Conservation (phyloP, 1,139 yeast genomes). For the Debaryomyces subglobosus region DNA sequence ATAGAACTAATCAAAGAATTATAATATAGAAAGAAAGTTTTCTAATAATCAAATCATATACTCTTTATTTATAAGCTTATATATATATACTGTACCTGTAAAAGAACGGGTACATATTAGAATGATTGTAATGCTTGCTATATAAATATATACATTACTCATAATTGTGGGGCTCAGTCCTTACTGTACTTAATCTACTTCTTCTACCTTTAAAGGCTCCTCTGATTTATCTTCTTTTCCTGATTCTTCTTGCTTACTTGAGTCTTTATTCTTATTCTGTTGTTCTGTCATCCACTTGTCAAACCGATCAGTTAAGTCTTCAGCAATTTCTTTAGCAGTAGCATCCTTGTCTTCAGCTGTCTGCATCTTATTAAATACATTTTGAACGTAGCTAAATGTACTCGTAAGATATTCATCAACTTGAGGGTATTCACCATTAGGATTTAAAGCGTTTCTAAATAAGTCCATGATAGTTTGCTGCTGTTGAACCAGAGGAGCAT, state of each 20-base stretch:
- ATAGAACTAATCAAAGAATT: background rate
- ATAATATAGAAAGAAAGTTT: background rate
- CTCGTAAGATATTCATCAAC: constrained; percentile 33
- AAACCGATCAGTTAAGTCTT: constrained; percentile 35
- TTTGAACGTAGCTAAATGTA: constrained; percentile 33
- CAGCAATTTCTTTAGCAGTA: constrained; percentile 42
- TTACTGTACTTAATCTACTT: background rate
- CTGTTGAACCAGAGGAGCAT: constrained; percentile 20
- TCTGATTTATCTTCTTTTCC: constrained; percentile 6
- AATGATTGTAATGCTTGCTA: background rate
- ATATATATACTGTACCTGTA: too few relatives aligned
- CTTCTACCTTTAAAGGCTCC: background rate
- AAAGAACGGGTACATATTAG: background rate
- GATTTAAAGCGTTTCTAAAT: constrained; percentile 28
- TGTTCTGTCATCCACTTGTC: constrained; percentile 32
- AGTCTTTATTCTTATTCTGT: constrained; percentile 17
- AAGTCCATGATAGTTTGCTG: constrained; percentile 19
- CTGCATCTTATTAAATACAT: constrained; percentile 33
- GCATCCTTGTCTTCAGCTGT: constrained; percentile 34
- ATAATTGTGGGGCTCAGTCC: background rate
- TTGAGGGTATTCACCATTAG: constrained; percentile 31
- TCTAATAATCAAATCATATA: background rate
- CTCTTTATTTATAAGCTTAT: background rate
- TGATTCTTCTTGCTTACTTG: constrained; percentile 9
- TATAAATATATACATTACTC: background rate